A percentile compares a stretch with the other conserved stretches of the same genome.
phyloP scores from a whole-genome alignment of 2,329 filamentous ascomycete species.

The Alternaria longipes region DNA sequence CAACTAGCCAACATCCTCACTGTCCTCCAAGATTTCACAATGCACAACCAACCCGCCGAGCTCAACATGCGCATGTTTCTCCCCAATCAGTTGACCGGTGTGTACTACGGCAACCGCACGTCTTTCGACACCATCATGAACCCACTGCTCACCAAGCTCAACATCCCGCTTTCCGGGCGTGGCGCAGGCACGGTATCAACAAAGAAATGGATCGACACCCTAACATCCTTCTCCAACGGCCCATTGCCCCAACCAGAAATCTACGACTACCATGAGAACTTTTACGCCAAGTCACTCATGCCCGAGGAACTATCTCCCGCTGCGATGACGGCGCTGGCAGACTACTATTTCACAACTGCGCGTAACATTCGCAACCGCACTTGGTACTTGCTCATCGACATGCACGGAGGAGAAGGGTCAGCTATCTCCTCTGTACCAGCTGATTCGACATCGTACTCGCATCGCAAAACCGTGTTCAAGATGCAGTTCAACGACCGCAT shows the following conservation, averaged over 20 bases:
- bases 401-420: constrained; percentile 33
- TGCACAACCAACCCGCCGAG: constrained; percentile 32
- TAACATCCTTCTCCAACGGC: constrained; percentile 32
- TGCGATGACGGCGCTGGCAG: constrained; percentile 29
- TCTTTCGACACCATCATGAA: constrained; percentile 36
- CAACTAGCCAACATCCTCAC: constrained; percentile 29
- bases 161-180: constrained; percentile 9
- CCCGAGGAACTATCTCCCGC: constrained; percentile 26
- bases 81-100: constrained; percentile 29
- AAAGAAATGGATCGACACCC: constrained; percentile 32
- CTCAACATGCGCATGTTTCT: constrained; percentile 41
- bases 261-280: constrained; percentile 40
- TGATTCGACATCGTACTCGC: constrained; percentile 35
- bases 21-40: constrained; percentile 36
- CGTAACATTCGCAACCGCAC: not conserved
- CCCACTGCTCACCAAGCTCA: constrained; percentile 33
- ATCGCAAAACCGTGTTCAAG: constrained; percentile 40
- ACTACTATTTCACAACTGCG: not conserved
- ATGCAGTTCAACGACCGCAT: constrained; percentile 39
- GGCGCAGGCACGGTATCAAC: constrained; percentile 3
- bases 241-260: constrained; percentile 28
- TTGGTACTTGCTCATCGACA: constrained; percentile 42
- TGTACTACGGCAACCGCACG: constrained; percentile 38
- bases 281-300: constrained; percentile 43
- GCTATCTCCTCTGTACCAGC: constrained; percentile 18